Evolutionary conservation across 495 filamentous ascomycete species (phyloP).

Genomic region (Platismatia glauca): DNA sequence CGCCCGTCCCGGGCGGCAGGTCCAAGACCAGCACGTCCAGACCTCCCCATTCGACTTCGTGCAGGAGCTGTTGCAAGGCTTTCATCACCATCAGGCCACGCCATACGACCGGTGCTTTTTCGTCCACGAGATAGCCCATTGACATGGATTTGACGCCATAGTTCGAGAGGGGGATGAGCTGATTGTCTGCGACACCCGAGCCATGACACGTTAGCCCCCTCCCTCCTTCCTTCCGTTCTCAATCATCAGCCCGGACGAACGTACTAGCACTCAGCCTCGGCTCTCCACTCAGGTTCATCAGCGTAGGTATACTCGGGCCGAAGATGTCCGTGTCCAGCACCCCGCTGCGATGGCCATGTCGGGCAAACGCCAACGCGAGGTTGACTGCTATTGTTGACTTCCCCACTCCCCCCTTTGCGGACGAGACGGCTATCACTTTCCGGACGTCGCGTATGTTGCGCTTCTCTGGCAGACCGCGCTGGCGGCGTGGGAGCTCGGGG

Average conservation of each 20-base stretch:
- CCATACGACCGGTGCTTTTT: conserved; percentile 83
- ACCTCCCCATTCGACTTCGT: conserved; percentile 83
- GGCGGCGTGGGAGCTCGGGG: conserved; percentile 65
- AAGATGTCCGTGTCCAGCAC: conserved; percentile 96
- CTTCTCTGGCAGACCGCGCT: conserved; percentile 74
- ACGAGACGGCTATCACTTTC: conserved; percentile 86
- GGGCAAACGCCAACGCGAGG: conserved; percentile 75
- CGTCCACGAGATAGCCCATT: conserved; percentile 85
- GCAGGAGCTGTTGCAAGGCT: conserved; percentile 87
- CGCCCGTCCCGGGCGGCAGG: conserved; percentile 87
- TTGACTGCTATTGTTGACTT: conserved; percentile 94
- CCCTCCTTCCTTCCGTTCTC: conserved; percentile 6
- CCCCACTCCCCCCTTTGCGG: conserved; percentile 92
- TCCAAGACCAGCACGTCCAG: conserved; percentile 84
- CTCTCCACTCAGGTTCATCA: conserved; percentile 70
- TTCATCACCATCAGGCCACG: conserved; percentile 97
- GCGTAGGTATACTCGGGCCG: conserved; percentile 86
- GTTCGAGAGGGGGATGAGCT: conserved; percentile 79
- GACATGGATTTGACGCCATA: conserved; percentile 98
- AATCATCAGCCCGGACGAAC: neutral
- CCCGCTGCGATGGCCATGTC: conserved; percentile 67
- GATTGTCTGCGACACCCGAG: conserved; percentile 33
- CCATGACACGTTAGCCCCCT: neutral
- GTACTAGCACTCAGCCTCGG: conserved; percentile 57
- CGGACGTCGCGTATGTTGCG: conserved; percentile 69